A percentile compares a stretch with the other conserved stretches of the same genome.
These are phyloP conservation scores for Chaetomium fimeti DNA, from an alignment of 495 filamentous ascomycete genomes.

Conservation along the genomic window DNA sequence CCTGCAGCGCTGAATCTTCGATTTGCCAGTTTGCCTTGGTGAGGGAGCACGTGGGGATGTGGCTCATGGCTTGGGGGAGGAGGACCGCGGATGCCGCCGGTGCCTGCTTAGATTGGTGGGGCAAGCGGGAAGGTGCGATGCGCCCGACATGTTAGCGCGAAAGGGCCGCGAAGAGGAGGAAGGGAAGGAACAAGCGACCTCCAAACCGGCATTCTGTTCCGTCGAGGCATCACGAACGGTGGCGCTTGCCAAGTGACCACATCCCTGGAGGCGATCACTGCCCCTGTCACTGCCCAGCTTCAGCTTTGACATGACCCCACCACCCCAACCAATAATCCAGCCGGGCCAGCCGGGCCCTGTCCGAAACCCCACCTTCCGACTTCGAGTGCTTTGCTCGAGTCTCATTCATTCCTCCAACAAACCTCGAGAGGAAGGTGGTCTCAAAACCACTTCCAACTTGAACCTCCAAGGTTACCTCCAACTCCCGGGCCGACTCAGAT, in stretches of 20 bases:
- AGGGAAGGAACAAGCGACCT: not conserved
- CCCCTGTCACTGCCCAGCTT: no score
- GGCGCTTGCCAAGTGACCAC: not conserved
- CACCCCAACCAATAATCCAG: not conserved
- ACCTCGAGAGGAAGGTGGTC: not conserved
- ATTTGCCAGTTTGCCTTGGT: no score
- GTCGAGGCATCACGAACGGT: not conserved
- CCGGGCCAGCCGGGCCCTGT: not conserved
- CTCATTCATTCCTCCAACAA: not conserved
- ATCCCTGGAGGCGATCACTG: not conserved
- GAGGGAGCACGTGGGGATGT: not conserved
- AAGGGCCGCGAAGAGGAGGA: not conserved
- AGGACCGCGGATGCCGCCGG: not conserved
- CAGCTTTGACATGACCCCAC: not conserved
- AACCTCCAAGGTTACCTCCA: not conserved
- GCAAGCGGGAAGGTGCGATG: not conserved
- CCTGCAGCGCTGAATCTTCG: not conserved
- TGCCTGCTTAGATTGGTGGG: not conserved
- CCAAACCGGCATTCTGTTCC: not conserved
- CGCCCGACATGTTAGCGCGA: not conserved
- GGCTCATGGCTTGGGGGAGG: no score
- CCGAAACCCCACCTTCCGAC: not conserved
- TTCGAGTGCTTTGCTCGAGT: not conserved
- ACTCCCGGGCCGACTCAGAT: not conserved
- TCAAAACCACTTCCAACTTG: no score